Evolutionary conservation across 345 rosid species (phyloP).

Genomic region (Arabis alpina): DNA sequence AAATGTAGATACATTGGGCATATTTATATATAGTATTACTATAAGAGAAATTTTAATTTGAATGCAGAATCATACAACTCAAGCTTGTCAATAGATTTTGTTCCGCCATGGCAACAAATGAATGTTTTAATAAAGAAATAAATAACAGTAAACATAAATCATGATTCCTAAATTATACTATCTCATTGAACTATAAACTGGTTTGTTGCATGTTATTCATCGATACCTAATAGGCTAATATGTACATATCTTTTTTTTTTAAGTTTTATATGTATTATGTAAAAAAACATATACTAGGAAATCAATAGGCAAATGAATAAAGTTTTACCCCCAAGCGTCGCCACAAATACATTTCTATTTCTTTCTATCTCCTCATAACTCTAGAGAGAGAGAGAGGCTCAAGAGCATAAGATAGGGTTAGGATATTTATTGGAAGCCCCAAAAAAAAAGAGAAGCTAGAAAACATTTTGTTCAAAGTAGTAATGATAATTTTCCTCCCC

Average conservation of each 20-base stretch:
- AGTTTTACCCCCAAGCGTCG: not conserved
- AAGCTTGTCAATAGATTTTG: too few species aligned
- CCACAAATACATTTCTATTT: constrained; percentile 24
- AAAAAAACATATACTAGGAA: too few species aligned
- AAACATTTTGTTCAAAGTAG: constrained; percentile 39
- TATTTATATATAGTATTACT: too few species aligned
- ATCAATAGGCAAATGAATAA: not conserved
- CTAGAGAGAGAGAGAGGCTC: constrained; percentile 13
- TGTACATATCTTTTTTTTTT: too few species aligned
- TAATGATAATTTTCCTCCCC: constrained; percentile 43
- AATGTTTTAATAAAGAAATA: not conserved
- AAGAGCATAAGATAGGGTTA: constrained; percentile 39
- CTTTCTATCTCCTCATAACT: not conserved
- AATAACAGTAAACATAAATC: not conserved
- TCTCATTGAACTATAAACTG: not conserved
- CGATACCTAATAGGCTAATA: too few species aligned
- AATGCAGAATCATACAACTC: not conserved
- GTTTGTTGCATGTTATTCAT: not conserved
- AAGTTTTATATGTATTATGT: too few species aligned
- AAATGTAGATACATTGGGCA: too few species aligned
- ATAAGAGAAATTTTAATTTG: too few species aligned
- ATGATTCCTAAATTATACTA: not conserved
- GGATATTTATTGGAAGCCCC: constrained; percentile 27
- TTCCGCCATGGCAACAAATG: not conserved
- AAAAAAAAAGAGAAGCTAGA: constrained; percentile 25